phyloP scores from a whole-genome alignment of 441 rosid genomes.

The Populus hybrid region DNA sequence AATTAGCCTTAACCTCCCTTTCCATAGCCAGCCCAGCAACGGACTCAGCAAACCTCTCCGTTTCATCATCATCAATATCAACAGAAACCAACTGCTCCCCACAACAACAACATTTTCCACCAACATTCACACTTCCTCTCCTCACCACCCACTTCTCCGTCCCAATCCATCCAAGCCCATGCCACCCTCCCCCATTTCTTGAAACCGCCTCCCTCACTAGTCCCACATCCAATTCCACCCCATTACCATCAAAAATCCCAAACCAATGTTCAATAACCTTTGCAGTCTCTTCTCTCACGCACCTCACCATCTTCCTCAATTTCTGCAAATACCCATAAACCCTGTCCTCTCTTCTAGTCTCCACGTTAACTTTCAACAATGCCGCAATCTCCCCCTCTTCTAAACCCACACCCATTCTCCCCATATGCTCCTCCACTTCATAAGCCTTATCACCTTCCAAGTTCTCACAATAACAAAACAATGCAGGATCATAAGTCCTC shows the following conservation, averaged over 20 bases:
- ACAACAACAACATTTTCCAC: slow-evolving; percentile 61
- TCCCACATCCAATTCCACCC: slow-evolving; percentile 22
- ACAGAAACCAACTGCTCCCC: slow-evolving; percentile 53
- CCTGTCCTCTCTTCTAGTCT: slow-evolving; percentile 41
- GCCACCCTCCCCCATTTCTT: slow-evolving; percentile 88
- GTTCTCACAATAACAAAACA: slow-evolving; percentile 65
- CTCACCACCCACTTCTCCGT: slow-evolving; percentile 59
- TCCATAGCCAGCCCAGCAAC: slow-evolving; percentile 68
- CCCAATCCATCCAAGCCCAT: slow-evolving; percentile 84
- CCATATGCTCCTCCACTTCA: slow-evolving; percentile 73
- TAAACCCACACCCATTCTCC: slow-evolving; percentile 37
- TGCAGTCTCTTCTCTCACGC: slow-evolving; percentile 52
- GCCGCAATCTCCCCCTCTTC: slow-evolving; percentile 68
- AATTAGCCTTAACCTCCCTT: slow-evolving; percentile 67
- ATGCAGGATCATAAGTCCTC: slow-evolving; percentile 67
- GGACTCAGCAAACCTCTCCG: slow-evolving; percentile 57
- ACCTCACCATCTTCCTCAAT: slow-evolving; percentile 55
- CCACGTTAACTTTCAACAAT: slow-evolving; percentile 59
- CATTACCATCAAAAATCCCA: slow-evolving; percentile 29
- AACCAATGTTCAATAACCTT: slow-evolving; percentile 63
- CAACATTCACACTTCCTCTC: slow-evolving; percentile 41
- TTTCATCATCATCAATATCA: slow-evolving; percentile 63
- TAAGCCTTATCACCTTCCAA: slow-evolving; percentile 67
- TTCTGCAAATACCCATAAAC: slow-evolving; percentile 75
- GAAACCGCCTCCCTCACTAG: slow-evolving; percentile 36